Base-by-base conservation (phyloP, 139 green algal species). In the Coccomyxa sp. region DNA sequence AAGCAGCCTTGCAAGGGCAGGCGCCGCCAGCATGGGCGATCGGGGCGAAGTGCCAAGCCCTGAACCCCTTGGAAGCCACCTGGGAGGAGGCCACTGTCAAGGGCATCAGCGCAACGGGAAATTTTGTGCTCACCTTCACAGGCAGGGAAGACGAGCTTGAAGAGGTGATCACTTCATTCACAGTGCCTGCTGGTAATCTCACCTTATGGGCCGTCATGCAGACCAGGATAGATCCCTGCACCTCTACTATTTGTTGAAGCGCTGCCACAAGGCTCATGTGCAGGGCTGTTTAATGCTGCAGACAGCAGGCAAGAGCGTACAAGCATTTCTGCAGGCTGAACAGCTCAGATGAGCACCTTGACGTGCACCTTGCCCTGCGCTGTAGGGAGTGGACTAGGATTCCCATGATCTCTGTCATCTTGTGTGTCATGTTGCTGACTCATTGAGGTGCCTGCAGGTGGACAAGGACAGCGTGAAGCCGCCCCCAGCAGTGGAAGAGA, bases 101-200 rank as follows among this genome's bases (percentile, higher is more conserved):
- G 3, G 85, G 69, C 50, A 82, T 94, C 12, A 87, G 73, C 31
- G 84, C 78, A 0, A 58, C 41, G 0, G 89, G 89, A 69, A 88
- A 90, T 29, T 95, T 95, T 74, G 81, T 97, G 6, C 89, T 97
- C 6, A 68, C 79, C 27, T 96, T 93, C 81, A 90, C 93, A 29
- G 89, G 83, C 18, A 18, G 50, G 8, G 92, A 97, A 55, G 85
- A 74, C n/a, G 85, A 89, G 29, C 78, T 78, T 24, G 91, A 95
- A 75, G 90, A 94, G 90, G 89, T 91, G 78, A 55, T 38, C 50
- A n/a, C 35, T 24, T 41, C 12, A 68, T 14, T 34, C 33, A n/a
- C n/a, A n/a, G n/a, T n/a, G n/a, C n/a, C n/a, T n/a, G n/a, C n/a
- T n/a, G n/a, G n/a, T n/a, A n/a, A n/a, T n/a, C n/a, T n/a, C n/a